Conservation (phyloP, 208 protist genomes). For the Angomonas ambiguus region DNA sequence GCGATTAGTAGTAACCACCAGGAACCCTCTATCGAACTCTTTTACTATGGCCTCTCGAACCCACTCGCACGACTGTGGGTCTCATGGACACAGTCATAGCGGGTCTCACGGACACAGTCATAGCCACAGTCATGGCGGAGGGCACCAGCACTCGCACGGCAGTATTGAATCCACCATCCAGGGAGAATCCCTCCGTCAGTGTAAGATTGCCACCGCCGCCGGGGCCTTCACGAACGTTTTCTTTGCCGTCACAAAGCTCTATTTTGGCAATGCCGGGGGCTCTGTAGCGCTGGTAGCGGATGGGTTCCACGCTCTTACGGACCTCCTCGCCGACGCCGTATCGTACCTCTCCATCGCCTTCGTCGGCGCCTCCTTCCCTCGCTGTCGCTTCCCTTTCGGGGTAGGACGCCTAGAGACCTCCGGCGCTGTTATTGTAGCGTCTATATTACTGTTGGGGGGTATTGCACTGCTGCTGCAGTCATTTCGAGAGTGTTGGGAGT, state of each 20-base stretch:
- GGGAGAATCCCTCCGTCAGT: constrained; percentile 51
- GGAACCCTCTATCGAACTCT: too few species aligned
- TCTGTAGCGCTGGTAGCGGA: constrained; percentile 84
- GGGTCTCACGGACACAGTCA: constrained; percentile 21
- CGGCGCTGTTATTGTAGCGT: constrained; percentile 73
- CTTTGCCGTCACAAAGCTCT: constrained; percentile 74
- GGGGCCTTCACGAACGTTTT: constrained; percentile 75
- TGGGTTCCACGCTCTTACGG: constrained; percentile 81
- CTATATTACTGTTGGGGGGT: constrained; percentile 74
- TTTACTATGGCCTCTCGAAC: not conserved
- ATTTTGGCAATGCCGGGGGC: constrained; percentile 61
- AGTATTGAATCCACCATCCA: constrained; percentile 45
- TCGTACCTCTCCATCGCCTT: constrained; percentile 72
- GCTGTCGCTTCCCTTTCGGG: constrained; percentile 81
- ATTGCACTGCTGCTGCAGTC: constrained; percentile 71
- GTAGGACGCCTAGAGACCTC: constrained; percentile 78
- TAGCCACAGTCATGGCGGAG: constrained; percentile 41
- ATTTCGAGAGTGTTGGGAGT: constrained; percentile 33
- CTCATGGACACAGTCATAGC: not conserved
- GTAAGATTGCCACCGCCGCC: constrained; percentile 60
- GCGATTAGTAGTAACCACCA: not conserved
- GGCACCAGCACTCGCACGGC: constrained; percentile 43
- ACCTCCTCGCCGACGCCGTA: constrained; percentile 74
- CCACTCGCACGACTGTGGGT: not conserved
- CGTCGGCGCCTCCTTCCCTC: constrained; percentile 51